Base-by-base conservation (phyloP, 768 basidiomycete genomes). In the Lactarius sp. region DNA sequence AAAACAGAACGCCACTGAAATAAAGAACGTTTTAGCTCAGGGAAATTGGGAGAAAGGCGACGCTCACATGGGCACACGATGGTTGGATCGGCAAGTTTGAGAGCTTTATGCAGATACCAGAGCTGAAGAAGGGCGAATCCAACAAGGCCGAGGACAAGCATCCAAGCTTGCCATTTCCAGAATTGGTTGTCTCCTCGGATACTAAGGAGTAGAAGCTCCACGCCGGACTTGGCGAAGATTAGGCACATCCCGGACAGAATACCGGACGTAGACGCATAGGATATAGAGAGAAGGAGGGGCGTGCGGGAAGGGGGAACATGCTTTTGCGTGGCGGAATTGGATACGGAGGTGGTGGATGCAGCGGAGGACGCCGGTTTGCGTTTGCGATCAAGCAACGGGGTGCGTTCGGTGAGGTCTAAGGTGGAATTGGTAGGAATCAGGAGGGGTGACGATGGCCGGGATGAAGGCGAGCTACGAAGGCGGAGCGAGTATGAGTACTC, bases 211-310 rank as follows among this genome's bases (percentile, higher is more conserved):
- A 96, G 78, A 9, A 98, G 78, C 74, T 96, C 93, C 12, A 94
- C 90, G 3, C 92, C 94, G 64, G 92, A 92, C 77, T 98, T 98
- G 16, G 94, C 94, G 66, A 96, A 91, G 16, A 98, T 79, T 31
- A 98, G 77, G 71, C 92, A 96, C 85, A 98, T 90, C 27, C 94
- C 94, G 4, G 88, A 91, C 33, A 96, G 78, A 22, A 91, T 93
- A 0, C 94, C 94, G 4, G 90, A 93, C 56, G 87, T 83, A 13
- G 91, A 91, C 16, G 94, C 88, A 73, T 91, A 98, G 1, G 91
- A 90, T 52, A 94, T 79, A 12, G 93, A 90, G 50, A 94, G 74
- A 62, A 88, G 75, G 1, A 90, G 73, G 1, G 83, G 80, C 12
- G 82, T 85, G 36, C 80, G 81, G 0, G 76, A 73, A 4, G 71